A percentile compares a stretch with the other conserved stretches of the same genome.
Conservation (phyloP, 2,329 filamentous ascomycete genomes). For the Dryadomyces sulphureus region DNA sequence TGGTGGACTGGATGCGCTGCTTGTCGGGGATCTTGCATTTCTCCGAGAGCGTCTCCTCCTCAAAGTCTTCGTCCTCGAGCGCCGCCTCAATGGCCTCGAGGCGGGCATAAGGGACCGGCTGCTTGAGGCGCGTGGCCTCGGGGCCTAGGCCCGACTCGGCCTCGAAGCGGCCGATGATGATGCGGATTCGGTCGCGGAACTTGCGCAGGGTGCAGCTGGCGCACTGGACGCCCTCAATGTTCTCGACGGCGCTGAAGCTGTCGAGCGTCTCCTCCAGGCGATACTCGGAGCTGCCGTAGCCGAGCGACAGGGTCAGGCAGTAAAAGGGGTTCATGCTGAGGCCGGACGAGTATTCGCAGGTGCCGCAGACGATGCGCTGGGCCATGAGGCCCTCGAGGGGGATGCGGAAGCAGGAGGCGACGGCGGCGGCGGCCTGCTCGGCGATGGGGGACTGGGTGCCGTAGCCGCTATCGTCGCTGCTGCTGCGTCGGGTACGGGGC, state of each 20-base stretch:
- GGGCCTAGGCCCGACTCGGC: conserved; percentile 21
- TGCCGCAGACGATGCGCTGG: conserved; percentile 75
- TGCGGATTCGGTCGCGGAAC: conserved; percentile 30
- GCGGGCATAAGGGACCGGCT: conserved; percentile 37
- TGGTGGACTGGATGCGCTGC: conserved; percentile 61
- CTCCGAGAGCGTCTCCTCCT: conserved; percentile 47
- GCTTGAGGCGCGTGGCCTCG: conserved; percentile 13
- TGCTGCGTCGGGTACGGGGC: conserved; percentile 7
- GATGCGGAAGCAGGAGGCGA: conserved; percentile 36
- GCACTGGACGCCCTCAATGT: conserved; percentile 82
- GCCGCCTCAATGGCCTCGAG: conserved; percentile 54
- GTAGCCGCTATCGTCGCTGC: conserved; percentile 35
- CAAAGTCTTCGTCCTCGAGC: conserved; percentile 66
- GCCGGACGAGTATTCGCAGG: conserved; percentile 76
- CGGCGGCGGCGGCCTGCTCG: conserved; percentile 21
- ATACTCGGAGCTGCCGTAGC: conserved; percentile 43
- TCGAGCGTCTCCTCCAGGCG: conserved; percentile 68
- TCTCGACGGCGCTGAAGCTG: conserved; percentile 71
- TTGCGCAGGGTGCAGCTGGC: conserved; percentile 73
- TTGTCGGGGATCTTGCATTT: conserved; percentile 53
- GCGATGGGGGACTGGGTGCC: conserved; percentile 28
- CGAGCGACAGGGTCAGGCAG: conserved; percentile 75
- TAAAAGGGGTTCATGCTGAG: conserved; percentile 88
- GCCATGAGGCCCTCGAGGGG: conserved; percentile 79
- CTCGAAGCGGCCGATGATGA: conserved; percentile 26